These are phyloP conservation scores for Sphagnum fallax DNA, from an alignment of 228 moss, liverwort and hornwort species.

Conservation along the genomic window DNA sequence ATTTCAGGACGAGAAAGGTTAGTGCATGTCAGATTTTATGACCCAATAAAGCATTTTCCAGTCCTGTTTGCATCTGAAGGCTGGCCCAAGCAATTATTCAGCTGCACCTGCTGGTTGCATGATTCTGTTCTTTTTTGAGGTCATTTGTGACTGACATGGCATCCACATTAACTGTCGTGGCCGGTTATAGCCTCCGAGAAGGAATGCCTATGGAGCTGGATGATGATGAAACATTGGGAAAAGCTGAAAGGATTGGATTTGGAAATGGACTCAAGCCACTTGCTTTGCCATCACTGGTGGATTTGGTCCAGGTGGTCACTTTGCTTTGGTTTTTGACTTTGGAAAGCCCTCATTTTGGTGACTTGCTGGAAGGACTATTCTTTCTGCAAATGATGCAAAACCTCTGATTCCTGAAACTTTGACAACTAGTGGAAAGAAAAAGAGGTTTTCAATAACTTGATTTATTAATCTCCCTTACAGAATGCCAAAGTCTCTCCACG, in stretches of 20 bases:
- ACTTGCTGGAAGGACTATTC: background rate
- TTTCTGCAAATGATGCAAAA: background rate
- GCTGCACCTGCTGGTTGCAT: too few species aligned
- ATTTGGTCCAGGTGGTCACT: conserved; percentile 34
- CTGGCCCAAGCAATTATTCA: background rate
- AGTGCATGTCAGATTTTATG: background rate
- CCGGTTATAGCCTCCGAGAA: background rate
- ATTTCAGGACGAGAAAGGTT: conserved; percentile 6
- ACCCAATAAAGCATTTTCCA: background rate
- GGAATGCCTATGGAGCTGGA: conserved; percentile 3
- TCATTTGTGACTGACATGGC: too few species aligned
- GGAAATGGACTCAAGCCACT: conserved; percentile 52
- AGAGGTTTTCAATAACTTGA: background rate
- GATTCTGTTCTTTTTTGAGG: too few species aligned
- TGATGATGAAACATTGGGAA: background rate
- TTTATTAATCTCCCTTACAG: conserved; percentile 16
- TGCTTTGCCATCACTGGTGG: conserved; percentile 35
- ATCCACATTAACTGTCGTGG: too few species aligned
- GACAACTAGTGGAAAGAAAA: too few species aligned
- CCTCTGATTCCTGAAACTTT: background rate
- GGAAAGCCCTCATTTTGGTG: background rate
- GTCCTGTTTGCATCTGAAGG: background rate
- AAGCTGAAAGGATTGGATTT: conserved; percentile 29
- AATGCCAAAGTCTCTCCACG: conserved; percentile 41
- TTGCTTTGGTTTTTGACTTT: background rate